Conservation (phyloP, 2,329 filamentous ascomycete genomes). For the Cladorrhinum sp. region DNA sequence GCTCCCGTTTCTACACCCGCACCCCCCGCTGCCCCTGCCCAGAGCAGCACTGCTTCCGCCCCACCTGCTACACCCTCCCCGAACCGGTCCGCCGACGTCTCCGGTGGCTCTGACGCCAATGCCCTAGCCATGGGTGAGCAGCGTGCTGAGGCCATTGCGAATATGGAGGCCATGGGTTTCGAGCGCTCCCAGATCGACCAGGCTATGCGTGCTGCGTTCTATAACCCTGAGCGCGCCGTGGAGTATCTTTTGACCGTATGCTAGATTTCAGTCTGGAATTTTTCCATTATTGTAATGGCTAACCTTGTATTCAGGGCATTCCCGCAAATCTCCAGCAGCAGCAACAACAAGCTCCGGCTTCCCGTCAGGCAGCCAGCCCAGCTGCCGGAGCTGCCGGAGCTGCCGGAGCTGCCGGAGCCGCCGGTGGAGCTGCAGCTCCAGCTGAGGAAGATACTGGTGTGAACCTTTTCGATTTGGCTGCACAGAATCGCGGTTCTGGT, state of each 20-base stretch:
- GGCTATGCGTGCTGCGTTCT: slow-evolving; percentile 94
- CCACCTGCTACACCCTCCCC: slow-evolving; percentile 49
- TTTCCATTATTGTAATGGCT: not conserved
- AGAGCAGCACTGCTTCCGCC: slow-evolving; percentile 33
- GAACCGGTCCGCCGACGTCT: slow-evolving; percentile 38
- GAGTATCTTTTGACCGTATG: slow-evolving; percentile 88
- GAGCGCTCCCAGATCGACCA: slow-evolving; percentile 82
- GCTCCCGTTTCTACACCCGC: slow-evolving; percentile 47
- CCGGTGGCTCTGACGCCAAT: slow-evolving; percentile 58
- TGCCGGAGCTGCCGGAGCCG: slow-evolving; percentile 42
- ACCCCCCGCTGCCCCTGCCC: slow-evolving; percentile 49
- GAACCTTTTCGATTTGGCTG: slow-evolving; percentile 91
- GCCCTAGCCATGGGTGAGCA: slow-evolving; percentile 84
- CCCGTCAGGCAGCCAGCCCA: slow-evolving; percentile 33
- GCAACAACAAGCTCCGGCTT: slow-evolving; percentile 35
- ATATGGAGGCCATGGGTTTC: slow-evolving; percentile 98
- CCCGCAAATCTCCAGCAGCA: slow-evolving; percentile 69
- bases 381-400: slow-evolving; percentile 43
- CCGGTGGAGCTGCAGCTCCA: slow-evolving; percentile 31
- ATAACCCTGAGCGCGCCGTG: slow-evolving; percentile 94
- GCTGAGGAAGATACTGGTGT: slow-evolving; percentile 63
- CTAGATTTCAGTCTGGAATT: slow-evolving; percentile 20
- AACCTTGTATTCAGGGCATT: slow-evolving; percentile 64
- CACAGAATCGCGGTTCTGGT: slow-evolving; percentile 56
- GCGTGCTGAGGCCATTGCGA: slow-evolving; percentile 75